phyloP scores from a whole-genome alignment of 768 basidiomycete genomes.

The Cyathus striatus region DNA sequence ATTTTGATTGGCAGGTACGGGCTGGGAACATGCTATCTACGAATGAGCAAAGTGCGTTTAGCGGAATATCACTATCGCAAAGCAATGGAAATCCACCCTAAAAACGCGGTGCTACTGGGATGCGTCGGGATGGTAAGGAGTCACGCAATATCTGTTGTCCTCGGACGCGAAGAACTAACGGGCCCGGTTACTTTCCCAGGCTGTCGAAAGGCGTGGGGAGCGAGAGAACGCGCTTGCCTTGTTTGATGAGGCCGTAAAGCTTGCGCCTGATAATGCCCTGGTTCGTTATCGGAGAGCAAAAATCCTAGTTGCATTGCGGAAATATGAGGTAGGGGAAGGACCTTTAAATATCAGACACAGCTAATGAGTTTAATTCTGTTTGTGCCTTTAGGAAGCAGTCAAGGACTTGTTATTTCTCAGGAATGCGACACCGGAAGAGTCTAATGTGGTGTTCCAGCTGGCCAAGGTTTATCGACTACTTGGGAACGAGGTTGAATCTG shows the following conservation, averaged over 20 bases:
- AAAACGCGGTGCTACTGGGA: slow-evolving; percentile 92
- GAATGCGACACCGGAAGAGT: slow-evolving; percentile 86
- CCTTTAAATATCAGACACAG: too few relatives aligned
- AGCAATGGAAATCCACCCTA: slow-evolving; percentile 88
- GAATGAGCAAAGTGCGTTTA: slow-evolving; percentile 87
- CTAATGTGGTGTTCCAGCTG: slow-evolving; percentile 94
- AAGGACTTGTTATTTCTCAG: slow-evolving; percentile 76
- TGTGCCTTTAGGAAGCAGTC: slow-evolving; percentile 60
- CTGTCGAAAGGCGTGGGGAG: slow-evolving; percentile 82
- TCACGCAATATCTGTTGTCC: slow-evolving; percentile 9
- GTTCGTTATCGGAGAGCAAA: slow-evolving; percentile 93
- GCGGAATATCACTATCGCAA: slow-evolving; percentile 97
- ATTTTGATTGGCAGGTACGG: slow-evolving; percentile 75
- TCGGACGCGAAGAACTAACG: slow-evolving; percentile 13
- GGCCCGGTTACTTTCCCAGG: slow-evolving; percentile 43
- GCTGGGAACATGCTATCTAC: slow-evolving; percentile 93
- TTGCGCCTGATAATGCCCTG: slow-evolving; percentile 86
- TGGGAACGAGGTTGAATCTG: slow-evolving; percentile 75
- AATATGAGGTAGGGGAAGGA: slow-evolving; percentile 87
- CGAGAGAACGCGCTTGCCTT: slow-evolving; percentile 68
- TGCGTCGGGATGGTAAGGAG: slow-evolving; percentile 91
- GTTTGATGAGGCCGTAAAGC: slow-evolving; percentile 75
- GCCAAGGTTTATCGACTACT: slow-evolving; percentile 85
- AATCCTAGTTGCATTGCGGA: slow-evolving; percentile 80
- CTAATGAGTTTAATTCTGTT: too few relatives aligned